Conservation (phyloP, 2,329 filamentous ascomycete genomes). For the Exophiala phaeomuriformis region DNA sequence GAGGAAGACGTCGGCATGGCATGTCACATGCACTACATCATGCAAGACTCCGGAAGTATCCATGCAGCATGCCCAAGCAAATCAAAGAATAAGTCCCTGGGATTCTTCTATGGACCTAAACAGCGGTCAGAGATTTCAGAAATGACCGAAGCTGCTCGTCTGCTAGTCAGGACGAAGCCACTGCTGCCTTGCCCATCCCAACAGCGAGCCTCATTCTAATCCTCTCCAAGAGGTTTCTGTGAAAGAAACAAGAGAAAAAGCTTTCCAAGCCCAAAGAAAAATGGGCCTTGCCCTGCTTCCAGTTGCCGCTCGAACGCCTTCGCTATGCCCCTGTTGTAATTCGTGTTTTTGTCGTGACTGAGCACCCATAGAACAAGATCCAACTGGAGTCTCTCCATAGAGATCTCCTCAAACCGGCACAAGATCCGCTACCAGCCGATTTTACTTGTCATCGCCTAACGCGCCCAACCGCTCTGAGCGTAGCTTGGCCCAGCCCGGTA, state of each 20-base stretch:
- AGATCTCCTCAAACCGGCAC: too few species aligned
- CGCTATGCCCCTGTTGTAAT: constrained; percentile 20
- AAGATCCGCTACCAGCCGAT: too few species aligned
- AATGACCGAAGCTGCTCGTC: constrained; percentile 17
- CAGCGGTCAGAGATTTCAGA: constrained; percentile 20
- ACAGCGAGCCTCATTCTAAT: constrained; percentile 9
- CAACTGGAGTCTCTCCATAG: background rate
- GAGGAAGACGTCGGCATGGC: background rate
- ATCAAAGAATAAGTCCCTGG: constrained; percentile 1
- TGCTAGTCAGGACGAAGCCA: constrained; percentile 4
- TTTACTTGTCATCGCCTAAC: background rate
- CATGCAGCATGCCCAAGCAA: background rate
- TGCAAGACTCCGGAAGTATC: background rate
- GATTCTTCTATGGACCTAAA: constrained; percentile 14
- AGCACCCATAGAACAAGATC: constrained; percentile 7
- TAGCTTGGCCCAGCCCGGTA: constrained; percentile 14
- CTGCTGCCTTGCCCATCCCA: constrained; percentile 5
- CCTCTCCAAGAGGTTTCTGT: background rate
- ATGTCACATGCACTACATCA: background rate
- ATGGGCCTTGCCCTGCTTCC: background rate
- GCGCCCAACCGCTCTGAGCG: constrained; percentile 12
- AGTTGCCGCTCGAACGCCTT: constrained; percentile 19
- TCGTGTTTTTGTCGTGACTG: background rate
- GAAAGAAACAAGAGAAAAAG: constrained; percentile 14
- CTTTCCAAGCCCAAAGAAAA: constrained; percentile 25